Conservation (phyloP, 2,329 filamentous ascomycete species). For the Fusarium miscanthi region DNA sequence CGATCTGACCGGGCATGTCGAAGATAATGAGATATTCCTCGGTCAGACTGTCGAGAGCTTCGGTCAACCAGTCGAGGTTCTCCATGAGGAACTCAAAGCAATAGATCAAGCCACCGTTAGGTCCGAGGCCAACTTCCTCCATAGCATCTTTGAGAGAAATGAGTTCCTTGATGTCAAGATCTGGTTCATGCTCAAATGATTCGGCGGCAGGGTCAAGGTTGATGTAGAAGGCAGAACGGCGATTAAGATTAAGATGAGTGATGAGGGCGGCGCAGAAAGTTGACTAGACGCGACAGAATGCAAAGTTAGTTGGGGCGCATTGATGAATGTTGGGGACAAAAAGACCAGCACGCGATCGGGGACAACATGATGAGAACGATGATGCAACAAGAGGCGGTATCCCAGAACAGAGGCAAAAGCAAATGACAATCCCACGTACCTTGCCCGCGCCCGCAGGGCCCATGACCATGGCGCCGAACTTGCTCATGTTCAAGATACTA, state of each 20-base stretch:
- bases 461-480: slow-evolving; percentile 95
- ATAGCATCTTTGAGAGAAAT: slow-evolving; percentile 96
- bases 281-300: slow-evolving; percentile 62
- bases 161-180: slow-evolving; percentile 94
- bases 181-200: slow-evolving; percentile 88
- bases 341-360: slow-evolving; percentile 36
- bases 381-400: slow-evolving; percentile 18
- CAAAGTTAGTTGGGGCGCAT: slow-evolving; percentile 25
- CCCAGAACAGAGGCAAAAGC: slow-evolving; percentile 12
- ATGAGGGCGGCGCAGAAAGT: slow-evolving; percentile 96
- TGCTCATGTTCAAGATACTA: slow-evolving; percentile 73
- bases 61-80: slow-evolving; percentile 91
- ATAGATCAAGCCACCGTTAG: slow-evolving; percentile 93
- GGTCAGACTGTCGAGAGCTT: slow-evolving; percentile 84
- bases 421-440: slow-evolving; percentile 57
- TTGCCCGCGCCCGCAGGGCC: slow-evolving; percentile 96
- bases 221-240: slow-evolving; percentile 95
- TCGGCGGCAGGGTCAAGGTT: slow-evolving; percentile 98
- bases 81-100: slow-evolving; percentile 97
- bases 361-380: slow-evolving; percentile 18
- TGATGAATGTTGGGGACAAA: background rate
- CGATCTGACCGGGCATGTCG: slow-evolving; percentile 99
- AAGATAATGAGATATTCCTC: slow-evolving; percentile 98
- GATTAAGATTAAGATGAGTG: slow-evolving; percentile 88
- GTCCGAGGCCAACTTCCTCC: slow-evolving; percentile 91